These are phyloP conservation scores for Leavenworthia alabamica DNA, from an alignment of 345 rosid species.

Conservation along the genomic window DNA sequence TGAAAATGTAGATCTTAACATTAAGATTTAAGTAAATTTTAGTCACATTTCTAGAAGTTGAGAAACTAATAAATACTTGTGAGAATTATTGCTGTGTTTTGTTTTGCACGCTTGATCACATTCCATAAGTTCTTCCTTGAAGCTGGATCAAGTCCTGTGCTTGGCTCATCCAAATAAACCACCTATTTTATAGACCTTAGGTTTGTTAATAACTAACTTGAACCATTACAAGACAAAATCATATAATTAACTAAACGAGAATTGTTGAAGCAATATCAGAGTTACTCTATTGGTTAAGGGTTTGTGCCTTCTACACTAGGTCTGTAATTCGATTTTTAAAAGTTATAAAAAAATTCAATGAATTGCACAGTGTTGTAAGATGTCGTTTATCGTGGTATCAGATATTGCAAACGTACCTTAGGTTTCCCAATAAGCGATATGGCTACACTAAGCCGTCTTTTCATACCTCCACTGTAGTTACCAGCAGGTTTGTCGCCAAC, in stretches of 20 bases:
- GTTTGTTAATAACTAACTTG: neutral
- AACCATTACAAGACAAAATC: neutral
- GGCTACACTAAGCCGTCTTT: too few relatives aligned
- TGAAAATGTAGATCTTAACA: neutral
- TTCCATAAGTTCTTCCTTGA: conserved; percentile 83
- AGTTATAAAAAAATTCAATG: too few relatives aligned
- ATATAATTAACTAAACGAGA: neutral
- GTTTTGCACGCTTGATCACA: conserved; percentile 77
- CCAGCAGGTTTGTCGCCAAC: conserved; percentile 82
- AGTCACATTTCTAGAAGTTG: neutral
- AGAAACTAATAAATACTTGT: conserved; percentile 35
- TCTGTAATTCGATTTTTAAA: too few relatives aligned
- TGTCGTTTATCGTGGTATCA: too few relatives aligned
- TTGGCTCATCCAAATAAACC: conserved; percentile 93
- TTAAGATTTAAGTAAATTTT: neutral
- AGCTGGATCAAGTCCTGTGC: conserved; percentile 95
- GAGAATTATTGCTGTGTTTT: conserved; percentile 71
- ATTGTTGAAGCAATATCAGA: too few relatives aligned
- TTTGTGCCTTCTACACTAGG: too few relatives aligned
- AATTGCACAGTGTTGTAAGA: too few relatives aligned
- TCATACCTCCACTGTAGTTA: conserved; percentile 98
- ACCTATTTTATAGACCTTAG: conserved; percentile 41
- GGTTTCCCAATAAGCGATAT: conserved; percentile 93
- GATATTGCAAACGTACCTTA: conserved; percentile 51
- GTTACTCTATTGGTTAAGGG: too few relatives aligned